Evolutionary conservation across 306 rosid species (phyloP).

Genomic region (Sophora flavescens): DNA sequence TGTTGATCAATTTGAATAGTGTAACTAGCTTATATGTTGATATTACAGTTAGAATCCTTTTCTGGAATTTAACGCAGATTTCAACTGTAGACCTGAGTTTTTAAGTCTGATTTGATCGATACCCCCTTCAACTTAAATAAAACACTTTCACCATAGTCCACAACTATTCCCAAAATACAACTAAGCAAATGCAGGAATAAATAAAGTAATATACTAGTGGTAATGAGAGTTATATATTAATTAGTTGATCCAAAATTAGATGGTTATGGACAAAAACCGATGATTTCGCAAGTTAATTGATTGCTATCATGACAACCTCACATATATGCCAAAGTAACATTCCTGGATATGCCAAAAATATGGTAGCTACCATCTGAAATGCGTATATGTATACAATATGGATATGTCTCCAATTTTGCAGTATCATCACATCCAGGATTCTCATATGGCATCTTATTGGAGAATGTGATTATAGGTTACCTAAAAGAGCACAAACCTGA

Average conservation of each 20-base stretch:
- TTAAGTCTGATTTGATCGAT: conserved; percentile 60
- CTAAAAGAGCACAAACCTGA: neutral
- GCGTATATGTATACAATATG: neutral
- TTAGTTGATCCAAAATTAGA: conserved; percentile 8
- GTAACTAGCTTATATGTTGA: neutral
- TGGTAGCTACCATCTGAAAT: neutral
- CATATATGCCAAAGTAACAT: neutral
- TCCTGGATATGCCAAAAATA: conserved; percentile 7
- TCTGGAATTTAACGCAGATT: conserved; percentile 52
- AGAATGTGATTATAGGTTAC: neutral
- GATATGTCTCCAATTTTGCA: neutral
- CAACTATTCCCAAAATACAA: conserved; percentile 49
- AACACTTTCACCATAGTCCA: conserved; percentile 8
- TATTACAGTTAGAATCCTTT: conserved; percentile 56
- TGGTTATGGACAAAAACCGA: neutral
- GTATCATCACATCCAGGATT: neutral
- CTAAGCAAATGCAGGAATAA: conserved; percentile 35
- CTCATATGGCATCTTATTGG: neutral
- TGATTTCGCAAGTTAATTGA: neutral
- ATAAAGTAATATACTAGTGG: neutral
- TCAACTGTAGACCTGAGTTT: conserved; percentile 24
- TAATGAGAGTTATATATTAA: conserved; percentile 35
- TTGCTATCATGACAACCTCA: neutral
- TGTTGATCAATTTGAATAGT: neutral
- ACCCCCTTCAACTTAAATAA: conserved; percentile 50